Base-by-base conservation (phyloP, 805 yeast genomes). In the Cyberlindnera americana region DNA sequence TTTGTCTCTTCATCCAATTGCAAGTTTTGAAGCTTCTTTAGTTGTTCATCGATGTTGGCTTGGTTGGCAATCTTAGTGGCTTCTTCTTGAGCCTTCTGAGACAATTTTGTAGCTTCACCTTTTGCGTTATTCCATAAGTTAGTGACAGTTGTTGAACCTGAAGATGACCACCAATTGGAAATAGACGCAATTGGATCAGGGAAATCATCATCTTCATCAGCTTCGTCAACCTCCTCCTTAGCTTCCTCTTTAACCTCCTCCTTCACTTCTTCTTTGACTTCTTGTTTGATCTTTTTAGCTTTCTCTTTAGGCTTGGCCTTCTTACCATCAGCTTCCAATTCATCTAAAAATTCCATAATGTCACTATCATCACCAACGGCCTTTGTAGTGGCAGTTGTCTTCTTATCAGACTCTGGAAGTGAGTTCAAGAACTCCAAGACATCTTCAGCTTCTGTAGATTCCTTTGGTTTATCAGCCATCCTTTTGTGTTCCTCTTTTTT, bases 341-440 rank as follows among this genome's bases (percentile, higher is more conserved):
- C 89, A 59, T 85, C 89, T 43, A 69, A 50, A 47, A 71, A 69
- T 25, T 66, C 67, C 48, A 70, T 49, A 14, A 67, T 67, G 48
- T 68, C 73, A 6, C 57, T 59, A 32, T 56, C 57, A 34, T 57
- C 64, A 2, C 37, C 42, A n/a, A 58, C 60, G 16, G 54, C 56
- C 36, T 56, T 50, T 35, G 50, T 57, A 24, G 10, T 47, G 48
- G 56, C 72, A 7, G 51, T 42, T 11, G 48, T 49, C 40, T 54
- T 59, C 34, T 54, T 53, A 24, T 49, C 54, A 1, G 45, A 15
- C 19, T 81, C 88, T 3, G 95, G 93, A 34, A 88, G 72, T 1
- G 90, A 82, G 54, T 83, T 88, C 50, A 85, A 70, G 56, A 86
- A 86, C 47, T 84, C 91, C 39, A 85, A 69, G 5, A 85, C 91